These are phyloP conservation scores for Salvia splendens DNA, from an alignment of 257 asterid genomes.

Conservation along the genomic window DNA sequence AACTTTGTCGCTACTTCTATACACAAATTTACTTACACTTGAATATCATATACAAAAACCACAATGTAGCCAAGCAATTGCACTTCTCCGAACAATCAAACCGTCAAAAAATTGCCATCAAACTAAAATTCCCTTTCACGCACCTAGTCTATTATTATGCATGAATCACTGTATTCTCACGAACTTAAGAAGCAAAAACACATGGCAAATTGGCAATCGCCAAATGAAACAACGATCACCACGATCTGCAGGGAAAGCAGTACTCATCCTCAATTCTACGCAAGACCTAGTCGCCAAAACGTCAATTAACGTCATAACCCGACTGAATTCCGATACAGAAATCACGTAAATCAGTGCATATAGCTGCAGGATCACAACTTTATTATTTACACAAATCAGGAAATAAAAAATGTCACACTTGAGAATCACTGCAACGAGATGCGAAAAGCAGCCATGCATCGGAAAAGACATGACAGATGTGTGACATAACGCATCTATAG, in stretches of 20 bases:
- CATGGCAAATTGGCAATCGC: not conserved
- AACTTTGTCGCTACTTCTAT: conserved; percentile 32
- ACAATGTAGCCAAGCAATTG: conserved; percentile 5
- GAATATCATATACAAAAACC: conserved; percentile 32
- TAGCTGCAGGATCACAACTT: conserved; percentile 6
- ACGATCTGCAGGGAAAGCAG: conserved; percentile 20
- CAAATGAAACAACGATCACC: conserved; percentile 17
- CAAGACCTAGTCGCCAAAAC: conserved; percentile 29
- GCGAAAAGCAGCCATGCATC: conserved; percentile 15
- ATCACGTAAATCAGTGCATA: conserved; percentile 4
- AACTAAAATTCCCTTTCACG: not conserved
- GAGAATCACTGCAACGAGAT: conserved; percentile 6
- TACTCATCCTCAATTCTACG: conserved; percentile 17
- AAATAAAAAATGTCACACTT: conserved; percentile 25
- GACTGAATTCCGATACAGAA: conserved; percentile 30
- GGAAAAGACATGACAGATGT: conserved; percentile 1
- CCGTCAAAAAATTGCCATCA: conserved; percentile 6
- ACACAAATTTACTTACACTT: conserved; percentile 16
- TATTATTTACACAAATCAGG: conserved; percentile 19
- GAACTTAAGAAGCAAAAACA: not conserved
- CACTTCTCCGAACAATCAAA: conserved; percentile 12
- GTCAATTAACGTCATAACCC: conserved; percentile 13
- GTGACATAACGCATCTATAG: conserved; percentile 5
- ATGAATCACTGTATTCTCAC: conserved; percentile 4
- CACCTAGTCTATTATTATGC: conserved; percentile 13